A percentile compares a stretch with the other conserved stretches of the same genome.
Evolutionary conservation across 176 grass and related monocot genomes (phyloP).

Genomic region (Pontederia paniculata): DNA sequence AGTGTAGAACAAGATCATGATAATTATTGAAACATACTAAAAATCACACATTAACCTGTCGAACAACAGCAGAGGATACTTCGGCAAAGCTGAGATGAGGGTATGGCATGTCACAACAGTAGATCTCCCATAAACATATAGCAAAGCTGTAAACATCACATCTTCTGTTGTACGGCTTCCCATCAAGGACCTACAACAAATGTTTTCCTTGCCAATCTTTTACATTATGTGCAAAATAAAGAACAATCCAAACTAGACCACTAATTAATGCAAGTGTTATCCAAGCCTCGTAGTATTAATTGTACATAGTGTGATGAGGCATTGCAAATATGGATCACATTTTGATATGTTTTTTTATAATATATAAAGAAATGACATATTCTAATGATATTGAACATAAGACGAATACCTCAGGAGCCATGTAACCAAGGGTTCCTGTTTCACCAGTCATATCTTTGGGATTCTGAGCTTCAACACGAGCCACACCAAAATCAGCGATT

Average conservation of each 20-base stretch:
- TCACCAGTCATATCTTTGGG: slow-evolving; percentile 59
- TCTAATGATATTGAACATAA: not conserved
- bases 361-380: not conserved
- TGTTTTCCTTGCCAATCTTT: not conserved
- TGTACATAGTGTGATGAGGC: too few relatives aligned
- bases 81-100: slow-evolving; percentile 52
- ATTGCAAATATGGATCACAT: not conserved
- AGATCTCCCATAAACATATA: slow-evolving; percentile 80
- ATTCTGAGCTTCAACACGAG: slow-evolving; percentile 63
- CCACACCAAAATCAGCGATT: slow-evolving; percentile 89
- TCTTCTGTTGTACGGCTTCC: slow-evolving; percentile 65
- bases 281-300: too few relatives aligned
- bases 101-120: slow-evolving; percentile 87
- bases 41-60: slow-evolving; percentile 27
- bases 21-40: not conserved
- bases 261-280: too few relatives aligned
- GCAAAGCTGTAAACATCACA: slow-evolving; percentile 91
- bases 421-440: slow-evolving; percentile 76
- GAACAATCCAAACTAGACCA: not conserved
- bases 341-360: not conserved
- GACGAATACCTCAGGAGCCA: slow-evolving; percentile 67
- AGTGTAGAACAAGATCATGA: not conserved
- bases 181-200: slow-evolving; percentile 42
- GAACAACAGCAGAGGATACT: slow-evolving; percentile 62
- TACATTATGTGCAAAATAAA: not conserved